Evolutionary conservation across 768 basidiomycete species (phyloP), one percentile per base, ranked within the genome.

Genomic region (Hygrocybe punicea): DNA sequence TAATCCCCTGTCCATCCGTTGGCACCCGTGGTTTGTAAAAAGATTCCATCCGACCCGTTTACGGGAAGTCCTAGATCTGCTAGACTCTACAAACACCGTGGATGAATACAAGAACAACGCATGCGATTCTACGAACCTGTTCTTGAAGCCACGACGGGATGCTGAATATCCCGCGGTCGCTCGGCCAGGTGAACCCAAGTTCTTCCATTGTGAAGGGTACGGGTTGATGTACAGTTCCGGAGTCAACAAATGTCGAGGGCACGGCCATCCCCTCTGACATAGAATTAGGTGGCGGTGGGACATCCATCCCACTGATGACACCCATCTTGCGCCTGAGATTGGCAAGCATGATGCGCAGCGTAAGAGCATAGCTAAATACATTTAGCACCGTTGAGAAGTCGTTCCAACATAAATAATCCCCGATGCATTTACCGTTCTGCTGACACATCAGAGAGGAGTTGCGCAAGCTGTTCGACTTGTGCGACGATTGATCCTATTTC

Each of bases 141-240:
- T 96, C 94, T 68, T 91, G 93, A 56, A 97, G 73, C 94, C 94
- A 97, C 3, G 85, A 65, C n/a, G 94, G 94, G 55, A 97, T 87
- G 66, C 83, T 91, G 69, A 95, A 85, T 51, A 84, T 81, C 14
- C 82, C 81, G 47, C 80, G 73, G 56, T 83, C 81, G 49, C 73
- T 75, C 57, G 88, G 86, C 83, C 86, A 89, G 24, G 80, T 79
- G 61, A 91, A 85, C 0, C 90, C 91, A 23, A 93, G 80, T 63
- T 93, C 93, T 66, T 93, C 89, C 81, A 90, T 83, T 23, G 89
- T 89, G 69, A 92, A 84, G 29, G 88, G 87, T 24, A 81, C 74
- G 3, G 82, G 79, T 1, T 76, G 29, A 8, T 49, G 49, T 25
- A 47, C 45, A 7, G 17, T 17, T 4, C 37, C 65, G 36, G 78